Evolutionary conservation across 805 yeast genomes (phyloP).

Genomic region (Metschnikowia sp.): DNA sequence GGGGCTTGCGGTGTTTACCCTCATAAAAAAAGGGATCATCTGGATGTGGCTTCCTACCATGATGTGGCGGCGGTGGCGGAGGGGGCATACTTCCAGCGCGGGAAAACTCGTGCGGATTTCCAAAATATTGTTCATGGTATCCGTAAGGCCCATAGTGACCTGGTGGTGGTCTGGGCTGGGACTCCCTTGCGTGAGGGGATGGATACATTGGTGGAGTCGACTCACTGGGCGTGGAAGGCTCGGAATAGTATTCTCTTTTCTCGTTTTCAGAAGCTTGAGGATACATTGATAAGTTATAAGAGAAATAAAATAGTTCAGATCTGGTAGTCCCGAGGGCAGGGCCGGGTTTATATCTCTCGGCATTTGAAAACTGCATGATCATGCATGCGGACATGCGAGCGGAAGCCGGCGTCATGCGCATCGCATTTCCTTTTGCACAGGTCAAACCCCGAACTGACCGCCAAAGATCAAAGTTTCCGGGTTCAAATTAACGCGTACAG

Average conservation of each 20-base stretch:
- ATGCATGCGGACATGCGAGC: constrained; percentile 1
- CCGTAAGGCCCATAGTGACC: not conserved
- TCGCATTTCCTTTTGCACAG: not conserved
- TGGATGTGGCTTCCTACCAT: not conserved
- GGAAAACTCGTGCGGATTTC: not conserved
- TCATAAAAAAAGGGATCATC: constrained; percentile 12
- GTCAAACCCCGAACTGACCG: not conserved
- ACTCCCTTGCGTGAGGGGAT: not conserved
- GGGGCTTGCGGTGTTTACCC: not conserved
- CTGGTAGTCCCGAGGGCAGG: not conserved
- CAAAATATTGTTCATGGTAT: not conserved
- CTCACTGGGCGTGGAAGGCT: constrained; percentile 2
- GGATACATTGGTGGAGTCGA: constrained; percentile 3
- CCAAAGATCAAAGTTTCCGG: no score
- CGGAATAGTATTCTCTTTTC: not conserved
- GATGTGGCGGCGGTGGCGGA: constrained; percentile 10
- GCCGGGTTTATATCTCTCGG: constrained; percentile 6
- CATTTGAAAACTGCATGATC: constrained; percentile 6
- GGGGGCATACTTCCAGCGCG: not conserved
- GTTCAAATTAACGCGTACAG: not conserved
- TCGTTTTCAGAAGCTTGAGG: constrained; percentile 4
- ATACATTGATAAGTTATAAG: not conserved
- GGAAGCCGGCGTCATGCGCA: not conserved
- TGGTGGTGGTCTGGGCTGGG: not conserved
- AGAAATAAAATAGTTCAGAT: no score